These are phyloP conservation scores for Adenanthera pavonina DNA, from an alignment of 306 rosid species.

Conservation along the genomic window DNA sequence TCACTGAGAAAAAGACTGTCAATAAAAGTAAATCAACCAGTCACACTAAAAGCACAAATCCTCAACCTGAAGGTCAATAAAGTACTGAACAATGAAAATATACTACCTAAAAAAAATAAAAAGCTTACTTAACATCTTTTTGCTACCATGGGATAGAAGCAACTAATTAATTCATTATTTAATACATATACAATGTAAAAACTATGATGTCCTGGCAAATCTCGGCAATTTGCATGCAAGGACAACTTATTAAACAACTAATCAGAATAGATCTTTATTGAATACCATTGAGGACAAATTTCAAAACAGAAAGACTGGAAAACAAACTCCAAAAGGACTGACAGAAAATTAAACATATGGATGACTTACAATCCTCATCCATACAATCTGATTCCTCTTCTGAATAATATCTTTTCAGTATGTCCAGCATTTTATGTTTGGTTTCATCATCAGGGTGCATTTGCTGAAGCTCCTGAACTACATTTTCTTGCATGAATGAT, in stretches of 20 bases:
- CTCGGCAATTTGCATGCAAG: slow-evolving; percentile 19
- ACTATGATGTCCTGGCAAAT: background rate
- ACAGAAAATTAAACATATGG: slow-evolving; percentile 10
- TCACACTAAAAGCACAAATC: background rate
- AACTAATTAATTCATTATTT: no score
- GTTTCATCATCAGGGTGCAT: slow-evolving; percentile 67
- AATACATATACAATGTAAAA: background rate
- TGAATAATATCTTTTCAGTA: slow-evolving; percentile 73
- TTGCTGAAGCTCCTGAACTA: slow-evolving; percentile 75
- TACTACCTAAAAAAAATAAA: no score
- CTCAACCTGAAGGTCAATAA: background rate
- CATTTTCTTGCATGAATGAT: slow-evolving; percentile 93
- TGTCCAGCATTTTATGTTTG: slow-evolving; percentile 77
- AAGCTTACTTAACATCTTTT: no score
- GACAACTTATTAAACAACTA: background rate
- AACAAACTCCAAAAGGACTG: slow-evolving; percentile 25
- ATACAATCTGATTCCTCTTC: slow-evolving; percentile 76
- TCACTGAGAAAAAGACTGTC: background rate
- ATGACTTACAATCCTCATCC: slow-evolving; percentile 66
- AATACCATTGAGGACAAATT: slow-evolving; percentile 2
- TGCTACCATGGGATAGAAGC: no score
- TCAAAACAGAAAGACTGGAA: slow-evolving; percentile 29
- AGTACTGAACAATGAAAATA: background rate
- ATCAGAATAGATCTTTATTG: background rate
- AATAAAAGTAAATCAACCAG: background rate